These are phyloP conservation scores for Aspergillus unguis DNA, from an alignment of 2,329 filamentous ascomycete species.

Conservation along the genomic window DNA sequence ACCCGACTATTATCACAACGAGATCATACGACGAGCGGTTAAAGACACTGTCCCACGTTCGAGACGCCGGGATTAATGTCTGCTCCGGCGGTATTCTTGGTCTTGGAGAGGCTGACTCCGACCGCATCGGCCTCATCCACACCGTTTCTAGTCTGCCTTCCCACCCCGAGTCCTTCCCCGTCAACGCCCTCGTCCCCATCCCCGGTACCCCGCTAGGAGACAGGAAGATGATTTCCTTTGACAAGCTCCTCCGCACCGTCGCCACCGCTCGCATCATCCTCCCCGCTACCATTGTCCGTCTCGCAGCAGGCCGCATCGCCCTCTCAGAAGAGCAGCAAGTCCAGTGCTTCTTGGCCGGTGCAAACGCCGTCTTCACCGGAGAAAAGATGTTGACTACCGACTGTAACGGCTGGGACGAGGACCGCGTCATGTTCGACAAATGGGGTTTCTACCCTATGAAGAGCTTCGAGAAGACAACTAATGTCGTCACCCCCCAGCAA, in stretches of 20 bases:
- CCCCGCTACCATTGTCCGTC: constrained; percentile 79
- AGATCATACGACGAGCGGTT: constrained; percentile 83
- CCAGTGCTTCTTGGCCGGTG: constrained; percentile 83
- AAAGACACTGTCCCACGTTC: constrained; percentile 72
- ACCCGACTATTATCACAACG: constrained; percentile 81
- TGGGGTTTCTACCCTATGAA: constrained; percentile 81
- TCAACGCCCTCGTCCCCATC: constrained; percentile 87
- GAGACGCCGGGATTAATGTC: constrained; percentile 82
- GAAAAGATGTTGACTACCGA: constrained; percentile 95
- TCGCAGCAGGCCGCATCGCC: constrained; percentile 78
- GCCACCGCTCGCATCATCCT: constrained; percentile 80
- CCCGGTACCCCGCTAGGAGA: constrained; percentile 83
- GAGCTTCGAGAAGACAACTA: constrained; percentile 46
- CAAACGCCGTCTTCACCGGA: constrained; percentile 91
- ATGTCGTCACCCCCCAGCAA: constrained; percentile 3
- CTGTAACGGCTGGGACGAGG: constrained; percentile 87
- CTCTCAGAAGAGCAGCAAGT: constrained; percentile 88
- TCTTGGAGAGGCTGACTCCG: constrained; percentile 71
- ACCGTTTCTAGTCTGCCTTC: constrained; percentile 75
- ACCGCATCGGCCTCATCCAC: constrained; percentile 78
- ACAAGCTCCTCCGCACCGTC: constrained; percentile 75
- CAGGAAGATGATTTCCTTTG: constrained; percentile 68
- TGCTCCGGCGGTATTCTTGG: constrained; percentile 88
- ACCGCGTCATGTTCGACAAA: constrained; percentile 74
- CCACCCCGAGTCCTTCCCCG: constrained; percentile 87